These are phyloP conservation scores for Cryptosporidium meleagridis DNA, from an alignment of 169 alveolate species.

Conservation along the genomic window DNA sequence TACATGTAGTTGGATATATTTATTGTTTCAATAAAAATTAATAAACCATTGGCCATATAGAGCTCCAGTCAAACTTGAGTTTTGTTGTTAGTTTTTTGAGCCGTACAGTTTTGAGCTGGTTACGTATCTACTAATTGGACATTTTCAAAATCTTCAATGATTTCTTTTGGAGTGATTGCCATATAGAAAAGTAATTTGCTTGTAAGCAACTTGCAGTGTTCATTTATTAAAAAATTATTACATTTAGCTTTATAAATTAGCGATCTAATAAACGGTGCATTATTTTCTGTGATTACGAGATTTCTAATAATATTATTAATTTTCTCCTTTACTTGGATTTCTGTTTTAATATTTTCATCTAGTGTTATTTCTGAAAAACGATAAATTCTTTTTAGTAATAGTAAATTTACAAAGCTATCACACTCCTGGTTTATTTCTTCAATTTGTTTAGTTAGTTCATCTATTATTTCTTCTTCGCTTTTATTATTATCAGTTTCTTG, in stretches of 20 bases:
- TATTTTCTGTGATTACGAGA: not conserved
- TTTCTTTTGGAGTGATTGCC: constrained; percentile 39
- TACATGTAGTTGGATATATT: not conserved
- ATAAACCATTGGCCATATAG: not conserved
- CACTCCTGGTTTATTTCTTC: not conserved
- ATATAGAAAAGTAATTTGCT: constrained; percentile 25
- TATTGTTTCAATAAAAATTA: not conserved
- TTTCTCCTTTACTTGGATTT: not conserved
- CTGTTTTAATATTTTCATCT: not conserved
- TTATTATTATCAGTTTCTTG: not conserved
- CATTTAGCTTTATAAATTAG: constrained; percentile 14
- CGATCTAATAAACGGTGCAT: constrained; percentile 52
- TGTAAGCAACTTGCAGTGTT: constrained; percentile 30
- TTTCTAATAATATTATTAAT: not conserved
- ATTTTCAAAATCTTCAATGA: constrained; percentile 22
- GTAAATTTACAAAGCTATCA: constrained; percentile 21
- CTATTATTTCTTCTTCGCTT: not conserved
- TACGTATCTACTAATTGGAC: not conserved
- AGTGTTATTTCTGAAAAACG: not conserved
- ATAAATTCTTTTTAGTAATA: constrained; percentile 10
- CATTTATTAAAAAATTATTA: not conserved
- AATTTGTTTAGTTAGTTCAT: not conserved
- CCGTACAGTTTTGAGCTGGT: not conserved
- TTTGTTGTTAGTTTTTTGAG: not conserved
- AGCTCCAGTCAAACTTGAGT: not conserved